phyloP scores from a whole-genome alignment of 345 rosid genomes.

The Mallotus nudiflorus region DNA sequence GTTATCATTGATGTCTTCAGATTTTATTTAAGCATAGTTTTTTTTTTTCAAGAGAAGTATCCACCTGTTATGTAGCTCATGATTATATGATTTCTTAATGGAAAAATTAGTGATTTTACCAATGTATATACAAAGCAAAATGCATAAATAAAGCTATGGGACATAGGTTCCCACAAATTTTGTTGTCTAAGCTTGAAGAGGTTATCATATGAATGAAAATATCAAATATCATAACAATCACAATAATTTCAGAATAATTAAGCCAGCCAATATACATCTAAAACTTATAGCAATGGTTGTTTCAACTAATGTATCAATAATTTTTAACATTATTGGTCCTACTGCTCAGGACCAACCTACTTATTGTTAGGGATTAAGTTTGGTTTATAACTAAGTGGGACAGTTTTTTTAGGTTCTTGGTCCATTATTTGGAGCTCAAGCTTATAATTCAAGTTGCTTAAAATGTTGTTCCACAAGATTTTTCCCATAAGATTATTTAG shows the following conservation, averaged over 20 bases:
- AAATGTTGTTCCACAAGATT: not conserved
- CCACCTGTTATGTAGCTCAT: no score
- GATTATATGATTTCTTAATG: no score
- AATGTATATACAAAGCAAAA: no score
- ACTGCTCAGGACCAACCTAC: not conserved
- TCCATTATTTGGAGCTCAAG: not conserved
- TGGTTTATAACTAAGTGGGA: not conserved
- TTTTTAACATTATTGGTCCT: not conserved
- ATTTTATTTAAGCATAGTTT: no score
- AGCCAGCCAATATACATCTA: not conserved
- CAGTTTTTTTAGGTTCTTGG: not conserved
- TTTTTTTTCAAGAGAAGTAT: no score
- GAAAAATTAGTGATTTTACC: no score
- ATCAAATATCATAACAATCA: not conserved
- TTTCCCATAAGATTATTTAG: not conserved
- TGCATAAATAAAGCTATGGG: not conserved
- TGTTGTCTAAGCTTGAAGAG: not conserved
- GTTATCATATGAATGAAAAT: not conserved
- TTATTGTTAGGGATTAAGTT: not conserved
- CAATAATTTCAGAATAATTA: constrained; percentile 3
- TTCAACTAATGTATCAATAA: not conserved
- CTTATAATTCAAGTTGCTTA: not conserved
- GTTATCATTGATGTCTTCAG: no score
- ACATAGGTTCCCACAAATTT: not conserved
- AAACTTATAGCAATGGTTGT: not conserved